Evolutionary conservation across 305 asterid genomes (phyloP), one percentile per base, ranked within the genome.

Genomic region (Petunia hybrid): DNA sequence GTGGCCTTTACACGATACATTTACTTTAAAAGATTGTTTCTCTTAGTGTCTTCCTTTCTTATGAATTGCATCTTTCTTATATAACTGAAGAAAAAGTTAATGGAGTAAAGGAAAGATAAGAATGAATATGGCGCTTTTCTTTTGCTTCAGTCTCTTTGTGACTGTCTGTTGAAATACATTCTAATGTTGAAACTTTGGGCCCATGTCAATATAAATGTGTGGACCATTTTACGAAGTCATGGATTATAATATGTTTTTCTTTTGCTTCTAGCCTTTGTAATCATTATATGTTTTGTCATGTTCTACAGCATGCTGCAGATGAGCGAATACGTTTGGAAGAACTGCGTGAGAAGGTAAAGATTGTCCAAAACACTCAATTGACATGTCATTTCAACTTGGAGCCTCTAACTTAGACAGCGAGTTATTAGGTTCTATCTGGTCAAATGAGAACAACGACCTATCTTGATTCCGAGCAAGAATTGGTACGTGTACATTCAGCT

Each of bases 251-350:
- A 78, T 51, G 42, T 61, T 63, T 71, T 81, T 69, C 78, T 59
- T 61, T 77, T 83, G 62, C 61, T 75, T 76, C 67, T 77, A 4
- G 78, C 70, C 76, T 81, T 57, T 46, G 63, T 48, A 40, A 55
- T 75, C 62, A 42, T 60, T 70, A 38, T 16, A 31, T 55, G 35
- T 61, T 83, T 87, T 81, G 74, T 83, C 82, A 73, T 85, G 70
- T 79, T 85, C 71, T 85, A 76, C 93, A 94, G 99, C 99, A 95
- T 86, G 99, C 99, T 77, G 99, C 99, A 75, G 99, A 95, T 89
- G 99, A 96, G 87, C 92, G 99, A 86, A 94, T 95, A 74, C 89
- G 96, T 80, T 85, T 95, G 89, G 99, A 95, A 87, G 99, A 92
- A 82, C 83, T 96, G 82, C 95, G 98, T 31, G 87, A 83, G 82